A percentile compares a stretch with the other conserved stretches of the same genome.
phyloP scores from a whole-genome alignment of 257 asterid genomes.

The Ilex aquifolium region DNA sequence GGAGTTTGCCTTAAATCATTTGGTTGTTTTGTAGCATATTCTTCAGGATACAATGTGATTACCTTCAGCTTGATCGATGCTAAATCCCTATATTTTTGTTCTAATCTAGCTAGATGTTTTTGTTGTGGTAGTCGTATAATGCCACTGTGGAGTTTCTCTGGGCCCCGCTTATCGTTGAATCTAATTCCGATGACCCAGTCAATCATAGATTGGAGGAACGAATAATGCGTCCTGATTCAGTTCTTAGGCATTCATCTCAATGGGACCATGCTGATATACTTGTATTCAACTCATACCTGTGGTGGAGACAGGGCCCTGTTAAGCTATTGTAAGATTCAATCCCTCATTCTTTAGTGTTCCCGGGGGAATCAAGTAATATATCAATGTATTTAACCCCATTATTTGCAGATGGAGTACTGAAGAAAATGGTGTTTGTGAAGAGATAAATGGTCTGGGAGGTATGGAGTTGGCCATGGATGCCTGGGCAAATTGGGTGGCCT shows the following conservation, averaged over 20 bases:
- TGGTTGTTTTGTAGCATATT: neutral
- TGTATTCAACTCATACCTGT: conserved; percentile 78
- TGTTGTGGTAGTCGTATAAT: conserved; percentile 53
- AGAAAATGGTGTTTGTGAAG: conserved; percentile 62
- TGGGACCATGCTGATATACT: conserved; percentile 90
- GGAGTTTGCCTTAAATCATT: too few species aligned
- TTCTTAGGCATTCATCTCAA: conserved; percentile 60
- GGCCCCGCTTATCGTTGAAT: conserved; percentile 95
- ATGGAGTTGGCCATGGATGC: conserved; percentile 94
- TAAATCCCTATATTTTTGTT: neutral
- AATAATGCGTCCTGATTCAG: conserved; percentile 73
- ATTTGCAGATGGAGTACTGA: conserved; percentile 70
- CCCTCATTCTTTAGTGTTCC: neutral
- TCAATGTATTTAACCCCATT: neutral
- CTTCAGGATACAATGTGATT: conserved; percentile 6
- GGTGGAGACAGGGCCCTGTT: conserved; percentile 97
- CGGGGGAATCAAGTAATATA: neutral
- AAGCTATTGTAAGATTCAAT: conserved; percentile 57
- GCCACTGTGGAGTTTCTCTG: conserved; percentile 88
- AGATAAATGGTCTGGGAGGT: conserved; percentile 66
- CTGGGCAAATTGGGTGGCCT: conserved; percentile 83
- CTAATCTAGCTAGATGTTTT: neutral
- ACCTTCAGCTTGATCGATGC: neutral
- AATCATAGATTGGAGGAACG: conserved; percentile 77
- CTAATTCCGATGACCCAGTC: conserved; percentile 83